phyloP scores from a whole-genome alignment of 495 filamentous ascomycete species.

The Physcia stellaris region DNA sequence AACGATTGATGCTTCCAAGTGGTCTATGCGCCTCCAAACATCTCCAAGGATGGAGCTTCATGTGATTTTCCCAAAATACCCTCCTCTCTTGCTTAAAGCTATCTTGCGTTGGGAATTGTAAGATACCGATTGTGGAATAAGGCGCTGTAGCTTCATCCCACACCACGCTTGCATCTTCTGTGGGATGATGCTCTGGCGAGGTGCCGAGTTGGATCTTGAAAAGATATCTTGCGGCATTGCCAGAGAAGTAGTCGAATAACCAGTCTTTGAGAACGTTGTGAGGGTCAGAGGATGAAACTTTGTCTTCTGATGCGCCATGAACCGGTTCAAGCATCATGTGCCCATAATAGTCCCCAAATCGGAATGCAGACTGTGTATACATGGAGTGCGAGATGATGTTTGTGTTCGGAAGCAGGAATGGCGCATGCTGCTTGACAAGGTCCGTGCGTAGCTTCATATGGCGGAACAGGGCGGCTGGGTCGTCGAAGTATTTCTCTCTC shows the following conservation, averaged over 20 bases:
- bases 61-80: conserved; percentile 13
- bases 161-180: conserved; percentile 7
- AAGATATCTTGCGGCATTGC: not conserved
- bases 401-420: conserved; percentile 9
- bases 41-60: no score
- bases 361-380: conserved; percentile 9
- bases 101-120: conserved; percentile 7
- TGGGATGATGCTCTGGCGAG: conserved; percentile 8
- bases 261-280: conserved; percentile 4
- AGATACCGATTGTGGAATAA: conserved; percentile 8
- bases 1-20: no score
- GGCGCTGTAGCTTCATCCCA: conserved; percentile 12
- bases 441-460: conserved; percentile 6
- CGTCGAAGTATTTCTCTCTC: conserved; percentile 10
- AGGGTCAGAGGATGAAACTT: not conserved
- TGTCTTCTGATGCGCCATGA: not conserved
- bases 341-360: conserved; percentile 11
- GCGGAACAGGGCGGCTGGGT: not conserved
- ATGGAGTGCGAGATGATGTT: conserved; percentile 8
- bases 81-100: conserved; percentile 1
- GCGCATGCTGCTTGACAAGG: conserved; percentile 8
- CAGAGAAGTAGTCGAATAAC: conserved; percentile 3
- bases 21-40: no score
- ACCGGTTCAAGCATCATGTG: conserved; percentile 9
- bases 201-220: conserved; percentile 10